Evolutionary conservation across 2,329 filamentous ascomycete genomes (phyloP), one percentile per base, ranked within the genome.

Genomic region (Lachnellula hyalina): DNA sequence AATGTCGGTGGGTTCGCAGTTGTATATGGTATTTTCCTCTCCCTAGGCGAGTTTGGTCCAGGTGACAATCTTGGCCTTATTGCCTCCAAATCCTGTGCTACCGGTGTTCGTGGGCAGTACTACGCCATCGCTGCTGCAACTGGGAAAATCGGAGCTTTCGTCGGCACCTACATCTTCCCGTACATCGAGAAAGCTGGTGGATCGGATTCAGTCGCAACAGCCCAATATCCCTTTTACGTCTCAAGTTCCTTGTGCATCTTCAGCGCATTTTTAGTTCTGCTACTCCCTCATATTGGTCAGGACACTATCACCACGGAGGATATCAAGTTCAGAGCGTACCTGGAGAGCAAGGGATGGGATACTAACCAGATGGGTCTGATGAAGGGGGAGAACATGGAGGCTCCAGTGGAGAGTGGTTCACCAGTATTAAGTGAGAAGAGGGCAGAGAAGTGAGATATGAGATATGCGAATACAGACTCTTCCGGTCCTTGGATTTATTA

Each of bases 161-260:
- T 95, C 8, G 92, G 92, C 9, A 90, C 87, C 1, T 92, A 89
- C 64, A 84, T 94, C 12, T 90, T 94, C 67, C 86, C 87, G 0
- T 81, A 90, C 56, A 86, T 91, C 53, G 73, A 77, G 25, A 77
- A 83, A 49, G 79, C 79, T 0, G 84, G 82, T 0, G 84, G 81
- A 8, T 78, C 78, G 1, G 67, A 76, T 52, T 75, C 79, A 51
- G 71, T 72, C 0, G 87, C 88, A 1, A 70, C 72, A 0, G 89
- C 89, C 0, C 90, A 96, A 68, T 90, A 95, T 62, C 91, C 91
- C 0, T 96, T 96, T 74, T 96, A 85, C 71, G 89, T 96, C n/a
- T 86, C 85, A 2, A 87, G 85, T 40, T 76, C 81, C 23, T 71
- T 96, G 53, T 94, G 89, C 62, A 71, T 95, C n/a, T 75, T 96